Evolutionary conservation across 495 filamentous ascomycete genomes (phyloP).

Genomic region (Aspergillus biplanus): DNA sequence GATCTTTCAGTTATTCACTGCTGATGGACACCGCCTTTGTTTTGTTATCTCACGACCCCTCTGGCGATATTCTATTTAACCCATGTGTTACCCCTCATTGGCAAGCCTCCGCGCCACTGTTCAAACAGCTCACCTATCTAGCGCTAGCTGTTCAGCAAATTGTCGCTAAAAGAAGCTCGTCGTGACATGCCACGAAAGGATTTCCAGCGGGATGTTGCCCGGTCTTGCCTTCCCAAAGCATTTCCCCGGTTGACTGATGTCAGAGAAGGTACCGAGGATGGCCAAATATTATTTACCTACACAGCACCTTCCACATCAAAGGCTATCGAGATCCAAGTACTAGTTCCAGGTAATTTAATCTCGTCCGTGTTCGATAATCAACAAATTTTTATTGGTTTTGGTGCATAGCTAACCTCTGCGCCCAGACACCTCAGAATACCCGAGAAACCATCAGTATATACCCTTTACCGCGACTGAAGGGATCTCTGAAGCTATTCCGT

Average conservation of each 20-base stretch:
- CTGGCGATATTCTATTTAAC: neutral
- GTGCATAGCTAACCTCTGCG: neutral
- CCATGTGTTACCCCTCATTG: neutral
- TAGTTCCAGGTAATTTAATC: slow-evolving; percentile 55
- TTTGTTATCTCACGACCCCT: neutral
- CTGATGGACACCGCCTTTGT: neutral
- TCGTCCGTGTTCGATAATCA: slow-evolving; percentile 2
- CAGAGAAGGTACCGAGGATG: slow-evolving; percentile 61
- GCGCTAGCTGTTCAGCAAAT: neutral
- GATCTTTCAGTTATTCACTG: neutral
- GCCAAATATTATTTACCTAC: slow-evolving; percentile 62
- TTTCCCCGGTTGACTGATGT: slow-evolving; percentile 51
- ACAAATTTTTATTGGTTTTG: slow-evolving; percentile 6
- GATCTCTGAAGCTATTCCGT: slow-evolving; percentile 46
- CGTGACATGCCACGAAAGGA: slow-evolving; percentile 21
- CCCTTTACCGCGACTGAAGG: slow-evolving; percentile 60
- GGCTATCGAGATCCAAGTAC: slow-evolving; percentile 52
- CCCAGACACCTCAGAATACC: slow-evolving; percentile 67
- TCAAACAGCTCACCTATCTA: neutral
- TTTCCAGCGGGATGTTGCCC: slow-evolving; percentile 46
- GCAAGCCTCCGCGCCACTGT: neutral
- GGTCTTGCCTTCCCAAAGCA: slow-evolving; percentile 34
- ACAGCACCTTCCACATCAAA: slow-evolving; percentile 26
- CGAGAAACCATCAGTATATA: slow-evolving; percentile 60
- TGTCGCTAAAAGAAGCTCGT: neutral